Percentiles rank a stretch among this genome's conserved stretches.
Evolutionary conservation across 2,329 filamentous ascomycete species (phyloP).

Genomic region (Fusarium verticillioides): DNA sequence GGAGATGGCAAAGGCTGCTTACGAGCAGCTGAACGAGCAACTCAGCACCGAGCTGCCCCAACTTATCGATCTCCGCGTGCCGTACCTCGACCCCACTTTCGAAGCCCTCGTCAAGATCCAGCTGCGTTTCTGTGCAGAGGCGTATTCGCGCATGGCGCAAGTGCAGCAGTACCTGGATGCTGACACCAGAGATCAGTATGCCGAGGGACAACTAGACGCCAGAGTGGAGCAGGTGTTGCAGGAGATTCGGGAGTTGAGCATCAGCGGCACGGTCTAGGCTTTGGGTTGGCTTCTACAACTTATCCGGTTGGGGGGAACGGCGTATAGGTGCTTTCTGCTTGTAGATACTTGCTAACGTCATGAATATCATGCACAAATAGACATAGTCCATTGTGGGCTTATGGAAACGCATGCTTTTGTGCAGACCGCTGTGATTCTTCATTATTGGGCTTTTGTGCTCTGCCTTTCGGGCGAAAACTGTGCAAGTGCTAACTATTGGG

Average conservation of each 20-base stretch:
- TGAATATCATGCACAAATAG: conserved; percentile 43
- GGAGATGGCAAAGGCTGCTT: conserved; percentile 91
- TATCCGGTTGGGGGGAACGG: conserved; percentile 37
- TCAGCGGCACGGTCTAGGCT: conserved; percentile 74
- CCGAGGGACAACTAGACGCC: conserved; percentile 89
- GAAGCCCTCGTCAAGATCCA: conserved; percentile 99
- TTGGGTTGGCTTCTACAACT: conserved; percentile 9
- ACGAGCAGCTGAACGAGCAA: conserved; percentile 98
- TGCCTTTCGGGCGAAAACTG: background rate
- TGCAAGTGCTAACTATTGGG: background rate
- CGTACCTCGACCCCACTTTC: conserved; percentile 96
- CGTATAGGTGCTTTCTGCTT: conserved; percentile 44
- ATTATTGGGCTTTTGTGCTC: background rate
- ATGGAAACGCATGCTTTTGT: background rate
- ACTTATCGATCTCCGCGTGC: conserved; percentile 94
- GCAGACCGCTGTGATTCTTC: background rate
- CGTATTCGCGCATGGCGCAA: conserved; percentile 97
- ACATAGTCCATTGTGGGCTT: conserved; percentile 12
- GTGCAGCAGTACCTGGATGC: conserved; percentile 98
- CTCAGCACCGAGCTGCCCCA: conserved; percentile 92
- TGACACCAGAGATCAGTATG: conserved; percentile 95
- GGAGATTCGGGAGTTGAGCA: conserved; percentile 96
- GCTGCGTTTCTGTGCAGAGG: conserved; percentile 95
- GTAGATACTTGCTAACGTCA: conserved; percentile 43
- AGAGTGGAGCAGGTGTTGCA: conserved; percentile 95